Evolutionary conservation across 176 grass and related monocot genomes (phyloP), one percentile per base, ranked within the genome.

Genomic region (Cocos nucifera): DNA sequence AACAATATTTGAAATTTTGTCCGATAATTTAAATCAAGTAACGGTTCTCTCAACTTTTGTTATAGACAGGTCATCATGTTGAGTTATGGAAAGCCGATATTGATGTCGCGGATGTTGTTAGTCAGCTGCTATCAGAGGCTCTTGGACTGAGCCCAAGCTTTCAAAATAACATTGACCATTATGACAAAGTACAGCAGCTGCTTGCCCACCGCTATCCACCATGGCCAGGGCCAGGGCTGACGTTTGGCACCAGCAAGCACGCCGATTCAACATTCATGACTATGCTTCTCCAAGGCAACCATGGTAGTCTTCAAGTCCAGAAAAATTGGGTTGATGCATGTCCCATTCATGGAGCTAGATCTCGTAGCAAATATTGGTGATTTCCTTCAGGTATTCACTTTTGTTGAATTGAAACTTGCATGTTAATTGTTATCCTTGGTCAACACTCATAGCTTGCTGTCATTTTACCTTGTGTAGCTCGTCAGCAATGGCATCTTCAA

Each of bases 191-290:
- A 6, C 79, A 80, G 53, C 69, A 78, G 17, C 24, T 92, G 22
- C 16, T 92, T 7, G 68, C 57, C 15, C 83, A 86, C 54, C 86
- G 83, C 15, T 86, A 80, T 49, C 88, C 88, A 48, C 79, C 79
- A 0, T 92, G 88, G n/a, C 88, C 83, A 0, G 69, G 83, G 69
- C 88, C 88, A 30, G 77, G 83, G 27, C 61, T 86, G 1, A 69
- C 88, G 15, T 78, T 86, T 12, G 83, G 79, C 12, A 74, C 57
- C 53, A 86, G 32, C 87, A 51, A 67, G 44, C 82, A 90, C 79
- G 82, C 82, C 6, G 87, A 90, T 30, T 61, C 72, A 0, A 60
- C 79, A 48, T 86, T 90, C 79, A 27, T 90, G 4, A 85, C 86
- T 0, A 27, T 90, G 57, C 75, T 90, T 58, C 78, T 90, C 15